Evolutionary conservation across 1,284 basidiomycete species (phyloP).

Genomic region (Tetrapyrgos nigripes): DNA sequence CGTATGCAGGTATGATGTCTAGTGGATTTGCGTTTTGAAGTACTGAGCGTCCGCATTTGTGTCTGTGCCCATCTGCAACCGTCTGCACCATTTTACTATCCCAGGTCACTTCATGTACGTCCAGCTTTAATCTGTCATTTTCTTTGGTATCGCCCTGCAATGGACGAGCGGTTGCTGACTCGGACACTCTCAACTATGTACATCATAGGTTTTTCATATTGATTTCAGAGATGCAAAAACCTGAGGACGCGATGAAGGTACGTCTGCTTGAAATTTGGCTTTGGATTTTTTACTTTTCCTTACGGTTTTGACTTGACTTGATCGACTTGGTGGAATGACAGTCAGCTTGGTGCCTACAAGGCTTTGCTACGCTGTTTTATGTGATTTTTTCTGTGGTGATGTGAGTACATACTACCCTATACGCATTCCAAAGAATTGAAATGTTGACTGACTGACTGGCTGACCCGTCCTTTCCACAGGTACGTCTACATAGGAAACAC

Average conservation of each 20-base stretch:
- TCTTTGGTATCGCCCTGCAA: too few species aligned
- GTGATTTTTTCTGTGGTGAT: constrained; percentile 56
- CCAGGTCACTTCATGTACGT: constrained; percentile 60
- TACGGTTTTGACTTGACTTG: neutral
- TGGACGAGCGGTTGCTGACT: neutral
- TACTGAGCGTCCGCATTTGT: too few species aligned
- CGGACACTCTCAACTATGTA: neutral
- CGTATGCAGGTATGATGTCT: constrained; percentile 51
- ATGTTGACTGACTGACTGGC: neutral
- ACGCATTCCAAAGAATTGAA: neutral
- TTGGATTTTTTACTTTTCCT: neutral
- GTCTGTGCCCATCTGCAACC: too few species aligned
- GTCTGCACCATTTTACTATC: too few species aligned
- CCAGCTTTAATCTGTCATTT: neutral
- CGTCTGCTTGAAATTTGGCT: neutral
- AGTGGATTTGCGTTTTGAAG: too few species aligned
- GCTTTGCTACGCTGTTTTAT: constrained; percentile 57
- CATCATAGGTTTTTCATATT: constrained; percentile 56
- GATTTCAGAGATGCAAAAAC: constrained; percentile 60
- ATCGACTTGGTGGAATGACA: too few species aligned
- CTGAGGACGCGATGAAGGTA: constrained; percentile 63
- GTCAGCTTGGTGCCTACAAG: constrained; percentile 61
- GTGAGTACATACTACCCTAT: constrained; percentile 24
- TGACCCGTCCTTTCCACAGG: constrained; percentile 22
- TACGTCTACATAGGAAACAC: constrained; percentile 65